A percentile compares a stretch with the other conserved stretches of the same genome.
phyloP scores from a whole-genome alignment of 148 eudicot genomes.

The Fagopyrum esculentum region DNA sequence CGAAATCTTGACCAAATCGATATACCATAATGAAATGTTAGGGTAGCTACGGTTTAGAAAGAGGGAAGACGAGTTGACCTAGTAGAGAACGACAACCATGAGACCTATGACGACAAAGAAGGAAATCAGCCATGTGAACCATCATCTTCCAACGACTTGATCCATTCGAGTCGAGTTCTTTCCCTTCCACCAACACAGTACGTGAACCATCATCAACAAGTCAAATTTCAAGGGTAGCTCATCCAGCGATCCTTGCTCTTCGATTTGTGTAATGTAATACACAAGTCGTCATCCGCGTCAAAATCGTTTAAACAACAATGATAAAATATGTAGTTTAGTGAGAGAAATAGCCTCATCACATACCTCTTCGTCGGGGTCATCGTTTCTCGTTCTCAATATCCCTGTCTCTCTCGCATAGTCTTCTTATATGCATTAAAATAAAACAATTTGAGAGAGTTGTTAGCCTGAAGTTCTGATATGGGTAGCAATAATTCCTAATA shows the following conservation, averaged over 20 bases:
- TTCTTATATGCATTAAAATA: too few relatives aligned
- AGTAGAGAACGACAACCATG: conserved; percentile 53
- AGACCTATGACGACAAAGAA: conserved; percentile 66
- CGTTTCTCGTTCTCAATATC: too few relatives aligned
- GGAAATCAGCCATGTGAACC: conserved; percentile 71
- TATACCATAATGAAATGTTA: not conserved
- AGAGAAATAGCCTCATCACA: too few relatives aligned
- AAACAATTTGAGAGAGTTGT: too few relatives aligned
- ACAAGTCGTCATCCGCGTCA: too few relatives aligned
- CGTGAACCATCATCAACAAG: conserved; percentile 26
- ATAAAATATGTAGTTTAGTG: too few relatives aligned
- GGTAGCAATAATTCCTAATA: too few relatives aligned
- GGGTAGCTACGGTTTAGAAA: conserved; percentile 4
- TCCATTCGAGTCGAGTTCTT: conserved; percentile 25
- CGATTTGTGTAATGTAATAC: too few relatives aligned
- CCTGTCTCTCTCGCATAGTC: too few relatives aligned
- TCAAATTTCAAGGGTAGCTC: conserved; percentile 16
- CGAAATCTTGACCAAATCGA: not conserved
- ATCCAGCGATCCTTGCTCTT: conserved; percentile 21
- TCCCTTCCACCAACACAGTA: conserved; percentile 25
- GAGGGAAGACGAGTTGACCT: conserved; percentile 30
- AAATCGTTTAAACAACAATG: too few relatives aligned
- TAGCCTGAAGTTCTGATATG: too few relatives aligned
- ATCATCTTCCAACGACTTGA: conserved; percentile 17
- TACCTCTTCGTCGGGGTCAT: too few relatives aligned